Evolutionary conservation across 164 flowering plant species (phyloP).

Genomic region (Amborella trichopoda): DNA sequence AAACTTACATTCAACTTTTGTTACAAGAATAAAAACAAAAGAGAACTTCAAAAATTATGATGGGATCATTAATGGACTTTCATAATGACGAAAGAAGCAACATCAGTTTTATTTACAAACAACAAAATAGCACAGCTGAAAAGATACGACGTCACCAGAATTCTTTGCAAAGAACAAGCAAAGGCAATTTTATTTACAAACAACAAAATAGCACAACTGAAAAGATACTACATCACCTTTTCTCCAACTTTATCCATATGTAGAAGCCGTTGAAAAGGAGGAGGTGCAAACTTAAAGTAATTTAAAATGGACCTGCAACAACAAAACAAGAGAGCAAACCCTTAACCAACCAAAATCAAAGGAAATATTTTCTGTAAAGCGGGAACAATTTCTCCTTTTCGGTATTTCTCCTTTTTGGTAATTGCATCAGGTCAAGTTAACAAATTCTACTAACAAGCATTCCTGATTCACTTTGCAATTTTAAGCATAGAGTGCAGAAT

Average conservation of each 20-base stretch:
- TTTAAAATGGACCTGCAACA: slow-evolving; percentile 42
- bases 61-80: background rate
- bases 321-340: background rate
- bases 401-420: no score
- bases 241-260: slow-evolving; percentile 5
- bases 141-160: background rate
- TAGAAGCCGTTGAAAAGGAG: slow-evolving; percentile 58
- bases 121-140: background rate
- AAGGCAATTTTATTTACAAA: background rate
- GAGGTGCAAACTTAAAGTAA: slow-evolving; percentile 64
- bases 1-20: slow-evolving; percentile 1
- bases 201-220: background rate
- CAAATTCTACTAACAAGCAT: background rate
- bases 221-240: slow-evolving; percentile 16
- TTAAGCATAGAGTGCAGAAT: background rate
- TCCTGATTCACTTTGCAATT: background rate
- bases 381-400: no score
- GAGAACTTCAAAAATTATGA: background rate
- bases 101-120: background rate
- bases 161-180: background rate
- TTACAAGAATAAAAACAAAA: slow-evolving; percentile 1
- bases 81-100: background rate
- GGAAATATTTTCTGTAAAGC: background rate
- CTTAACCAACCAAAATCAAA: background rate
- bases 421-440: background rate